Conservation (phyloP, 176 grass and related monocot genomes). For the Poa annua region DNA sequence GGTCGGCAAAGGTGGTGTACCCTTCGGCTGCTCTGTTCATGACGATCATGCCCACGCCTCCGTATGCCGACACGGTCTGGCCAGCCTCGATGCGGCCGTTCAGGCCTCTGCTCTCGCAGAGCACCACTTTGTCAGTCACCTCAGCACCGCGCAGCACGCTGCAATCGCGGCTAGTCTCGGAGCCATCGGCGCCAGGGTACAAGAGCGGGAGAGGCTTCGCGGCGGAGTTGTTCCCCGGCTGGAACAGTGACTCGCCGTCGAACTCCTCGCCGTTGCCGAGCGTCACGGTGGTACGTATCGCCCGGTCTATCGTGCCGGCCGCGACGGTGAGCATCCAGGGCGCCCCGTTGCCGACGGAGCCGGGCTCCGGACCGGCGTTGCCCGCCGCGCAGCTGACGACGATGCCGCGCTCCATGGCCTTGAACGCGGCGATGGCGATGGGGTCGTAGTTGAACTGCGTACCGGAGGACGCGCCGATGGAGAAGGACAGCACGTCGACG, state of each 20-base stretch:
- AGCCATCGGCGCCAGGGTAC: conserved; percentile 50
- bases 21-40: conserved; percentile 59
- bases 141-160: conserved; percentile 56
- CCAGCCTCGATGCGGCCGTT: conserved; percentile 54
- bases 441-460: conserved; percentile 84
- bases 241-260: conserved; percentile 76
- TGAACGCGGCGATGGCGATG: conserved; percentile 66
- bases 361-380: conserved; percentile 52
- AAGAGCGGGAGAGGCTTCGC: conserved; percentile 47
- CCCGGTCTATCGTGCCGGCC: conserved; percentile 72
- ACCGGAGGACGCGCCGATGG: conserved; percentile 63
- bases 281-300: conserved; percentile 62
- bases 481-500: conserved; percentile 83
- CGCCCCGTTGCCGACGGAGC: conserved; percentile 64
- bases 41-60: conserved; percentile 62
- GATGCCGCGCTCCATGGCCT: conserved; percentile 78
- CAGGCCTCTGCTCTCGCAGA: conserved; percentile 66
- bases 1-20: conserved; percentile 62
- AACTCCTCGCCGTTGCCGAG: conserved; percentile 76
- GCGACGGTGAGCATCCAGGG: conserved; percentile 94
- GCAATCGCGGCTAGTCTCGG: conserved; percentile 59
- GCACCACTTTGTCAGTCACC: conserved; percentile 61
- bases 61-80: conserved; percentile 52
- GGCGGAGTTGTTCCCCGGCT: conserved; percentile 46
- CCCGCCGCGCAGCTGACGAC: conserved; percentile 81